Evolutionary conservation across 164 flowering plant genomes (phyloP).

Genomic region (Tinospora cordifolia): DNA sequence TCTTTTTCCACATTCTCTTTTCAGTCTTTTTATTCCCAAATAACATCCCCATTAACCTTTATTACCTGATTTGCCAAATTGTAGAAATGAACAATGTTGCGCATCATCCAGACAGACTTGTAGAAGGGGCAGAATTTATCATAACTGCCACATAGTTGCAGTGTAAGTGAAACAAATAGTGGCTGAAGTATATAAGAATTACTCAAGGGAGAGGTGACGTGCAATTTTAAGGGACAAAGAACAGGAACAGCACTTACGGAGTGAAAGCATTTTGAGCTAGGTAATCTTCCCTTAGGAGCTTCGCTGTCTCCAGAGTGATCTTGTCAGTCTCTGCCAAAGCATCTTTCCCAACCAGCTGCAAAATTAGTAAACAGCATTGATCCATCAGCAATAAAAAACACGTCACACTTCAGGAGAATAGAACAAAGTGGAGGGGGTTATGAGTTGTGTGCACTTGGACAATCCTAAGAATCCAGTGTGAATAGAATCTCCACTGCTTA

Average conservation of each 20-base stretch:
- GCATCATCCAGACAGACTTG: slow-evolving; percentile 99
- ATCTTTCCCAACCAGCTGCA: slow-evolving; percentile 99
- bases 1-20: too few species aligned
- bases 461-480: too few species aligned
- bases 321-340: slow-evolving; percentile 97
- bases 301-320: slow-evolving; percentile 91
- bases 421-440: too few species aligned
- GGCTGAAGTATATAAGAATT: neutral
- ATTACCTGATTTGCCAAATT: slow-evolving; percentile 98
- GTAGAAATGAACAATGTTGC: slow-evolving; percentile 88
- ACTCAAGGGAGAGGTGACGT: neutral
- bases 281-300: slow-evolving; percentile 97
- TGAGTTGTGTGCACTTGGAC: too few species aligned
- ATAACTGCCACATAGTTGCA: slow-evolving; percentile 43
- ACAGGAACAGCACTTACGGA: slow-evolving; percentile 47
- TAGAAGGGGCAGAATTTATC: slow-evolving; percentile 97
- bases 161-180: neutral
- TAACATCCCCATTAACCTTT: too few species aligned
- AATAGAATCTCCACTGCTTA: neutral
- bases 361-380: slow-evolving; percentile 13
- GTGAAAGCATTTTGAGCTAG: slow-evolving; percentile 99
- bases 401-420: neutral
- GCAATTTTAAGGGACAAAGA: neutral
- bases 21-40: too few species aligned
- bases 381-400: neutral